phyloP scores from a whole-genome alignment of 2,329 filamentous ascomycete species.

The Allantophomopsis lycopodina region DNA sequence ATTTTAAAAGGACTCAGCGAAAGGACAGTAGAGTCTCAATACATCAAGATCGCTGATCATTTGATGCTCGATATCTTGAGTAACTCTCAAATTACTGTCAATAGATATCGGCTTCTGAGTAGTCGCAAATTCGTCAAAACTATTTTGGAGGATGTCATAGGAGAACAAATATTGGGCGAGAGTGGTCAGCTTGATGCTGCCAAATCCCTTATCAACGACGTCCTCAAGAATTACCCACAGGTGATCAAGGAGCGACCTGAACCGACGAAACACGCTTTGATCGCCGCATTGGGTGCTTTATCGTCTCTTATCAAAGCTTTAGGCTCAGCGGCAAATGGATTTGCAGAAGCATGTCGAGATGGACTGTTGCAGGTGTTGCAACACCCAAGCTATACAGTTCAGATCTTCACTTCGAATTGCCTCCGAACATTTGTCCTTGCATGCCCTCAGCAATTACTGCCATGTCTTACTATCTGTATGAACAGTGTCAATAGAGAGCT shows the following conservation, averaged over 20 bases:
- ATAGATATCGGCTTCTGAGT: slow-evolving; percentile 76
- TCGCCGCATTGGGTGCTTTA: slow-evolving; percentile 66
- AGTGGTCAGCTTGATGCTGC: slow-evolving; percentile 77
- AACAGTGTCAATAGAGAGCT: slow-evolving; percentile 86
- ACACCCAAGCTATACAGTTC: slow-evolving; percentile 92
- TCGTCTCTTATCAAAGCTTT: slow-evolving; percentile 66
- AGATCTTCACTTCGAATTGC: slow-evolving; percentile 77
- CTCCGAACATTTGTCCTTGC: slow-evolving; percentile 78
- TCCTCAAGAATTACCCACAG: slow-evolving; percentile 91
- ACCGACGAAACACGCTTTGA: slow-evolving; percentile 75
- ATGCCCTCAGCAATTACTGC: slow-evolving; percentile 82
- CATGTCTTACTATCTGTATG: slow-evolving; percentile 89
- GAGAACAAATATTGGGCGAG: slow-evolving; percentile 71
- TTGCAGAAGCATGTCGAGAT: slow-evolving; percentile 77
- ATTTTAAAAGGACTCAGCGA: slow-evolving; percentile 69
- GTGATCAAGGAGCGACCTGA: slow-evolving; percentile 76
- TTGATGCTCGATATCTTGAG: slow-evolving; percentile 71
- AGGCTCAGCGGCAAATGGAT: slow-evolving; percentile 65
- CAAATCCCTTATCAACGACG: slow-evolving; percentile 68
- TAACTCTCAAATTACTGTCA: slow-evolving; percentile 61
- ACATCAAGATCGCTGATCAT: slow-evolving; percentile 68
- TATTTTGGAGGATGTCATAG: slow-evolving; percentile 73
- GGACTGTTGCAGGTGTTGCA: slow-evolving; percentile 80
- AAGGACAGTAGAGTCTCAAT: slow-evolving; percentile 70
- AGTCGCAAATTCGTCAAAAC: slow-evolving; percentile 75